A percentile compares a stretch with the other conserved stretches of the same genome.
phyloP scores from a whole-genome alignment of 192 early-diverging fungal species.

The Linnemannia zychae region DNA sequence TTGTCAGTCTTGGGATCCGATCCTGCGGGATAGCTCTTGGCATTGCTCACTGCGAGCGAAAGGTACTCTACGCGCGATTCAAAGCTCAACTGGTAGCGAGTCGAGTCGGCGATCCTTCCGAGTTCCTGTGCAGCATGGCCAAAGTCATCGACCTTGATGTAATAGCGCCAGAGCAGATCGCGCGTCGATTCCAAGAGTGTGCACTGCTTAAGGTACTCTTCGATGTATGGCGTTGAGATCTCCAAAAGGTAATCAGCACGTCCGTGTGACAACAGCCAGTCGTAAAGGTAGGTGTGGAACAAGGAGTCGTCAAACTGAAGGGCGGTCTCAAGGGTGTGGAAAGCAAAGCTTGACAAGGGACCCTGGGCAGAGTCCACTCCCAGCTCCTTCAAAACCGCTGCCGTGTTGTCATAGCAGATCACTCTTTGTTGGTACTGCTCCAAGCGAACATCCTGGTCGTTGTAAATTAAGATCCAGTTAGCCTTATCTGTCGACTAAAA shows the following conservation, averaged over 20 bases:
- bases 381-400: constrained; percentile 32
- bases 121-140: constrained; percentile 68
- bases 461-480: constrained; percentile 18
- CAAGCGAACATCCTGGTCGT: constrained; percentile 27
- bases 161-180: constrained; percentile 79
- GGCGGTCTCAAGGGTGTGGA: constrained; percentile 48
- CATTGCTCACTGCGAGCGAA: constrained; percentile 73
- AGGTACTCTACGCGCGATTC: constrained; percentile 71
- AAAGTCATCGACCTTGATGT: constrained; percentile 69
- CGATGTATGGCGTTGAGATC: constrained; percentile 60
- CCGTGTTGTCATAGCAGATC: constrained; percentile 40
- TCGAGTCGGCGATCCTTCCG: constrained; percentile 57
- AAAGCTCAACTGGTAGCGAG: constrained; percentile 59
- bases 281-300: constrained; percentile 77
- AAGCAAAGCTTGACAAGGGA: constrained; percentile 34
- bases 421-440: constrained; percentile 37
- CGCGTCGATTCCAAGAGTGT: constrained; percentile 58
- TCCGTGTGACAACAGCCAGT: constrained; percentile 70
- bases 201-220: constrained; percentile 64
- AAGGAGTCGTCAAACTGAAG: constrained; percentile 67
- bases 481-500: constrained; percentile 5
- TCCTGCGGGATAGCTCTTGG: constrained; percentile 67
- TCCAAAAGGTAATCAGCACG: constrained; percentile 64
- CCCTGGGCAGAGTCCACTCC: constrained; percentile 42
- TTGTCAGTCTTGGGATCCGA: constrained; percentile 60